Conservation (phyloP, 139 green algal genomes). For the Coccomyxa sp. region DNA sequence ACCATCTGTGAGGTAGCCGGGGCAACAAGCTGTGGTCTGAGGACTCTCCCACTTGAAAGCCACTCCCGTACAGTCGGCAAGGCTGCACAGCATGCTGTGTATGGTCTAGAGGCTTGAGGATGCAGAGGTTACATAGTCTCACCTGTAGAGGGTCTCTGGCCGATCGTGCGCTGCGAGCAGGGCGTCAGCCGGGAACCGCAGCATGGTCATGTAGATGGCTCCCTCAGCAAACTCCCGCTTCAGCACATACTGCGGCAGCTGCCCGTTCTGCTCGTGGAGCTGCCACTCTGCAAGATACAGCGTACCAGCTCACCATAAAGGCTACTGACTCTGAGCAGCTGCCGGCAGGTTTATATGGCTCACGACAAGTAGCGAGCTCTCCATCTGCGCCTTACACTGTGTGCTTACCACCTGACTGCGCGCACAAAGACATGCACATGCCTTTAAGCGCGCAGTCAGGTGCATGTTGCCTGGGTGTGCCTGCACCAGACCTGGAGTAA, state of each 20-base stretch:
- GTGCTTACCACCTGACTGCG: too few relatives aligned
- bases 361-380: too few relatives aligned
- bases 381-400: too few relatives aligned
- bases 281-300: neutral
- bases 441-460: too few relatives aligned
- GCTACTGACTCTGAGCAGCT: neutral
- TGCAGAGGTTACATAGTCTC: too few relatives aligned
- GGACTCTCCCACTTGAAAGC: neutral
- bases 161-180: too few relatives aligned
- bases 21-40: neutral
- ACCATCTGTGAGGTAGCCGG: neutral
- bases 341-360: neutral
- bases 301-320: neutral
- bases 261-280: too few relatives aligned
- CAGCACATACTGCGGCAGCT: neutral
- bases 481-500: neutral
- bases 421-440: too few relatives aligned
- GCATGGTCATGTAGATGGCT: neutral
- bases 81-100: too few relatives aligned
- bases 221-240: slow-evolving; percentile 7
- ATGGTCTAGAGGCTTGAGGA: too few relatives aligned
- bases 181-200: neutral
- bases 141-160: too few relatives aligned
- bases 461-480: neutral
- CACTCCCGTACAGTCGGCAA: neutral